A percentile compares a stretch with the other conserved stretches of the same genome.
Evolutionary conservation across 441 rosid genomes (phyloP).

Genomic region (Adansonia grandidieri): DNA sequence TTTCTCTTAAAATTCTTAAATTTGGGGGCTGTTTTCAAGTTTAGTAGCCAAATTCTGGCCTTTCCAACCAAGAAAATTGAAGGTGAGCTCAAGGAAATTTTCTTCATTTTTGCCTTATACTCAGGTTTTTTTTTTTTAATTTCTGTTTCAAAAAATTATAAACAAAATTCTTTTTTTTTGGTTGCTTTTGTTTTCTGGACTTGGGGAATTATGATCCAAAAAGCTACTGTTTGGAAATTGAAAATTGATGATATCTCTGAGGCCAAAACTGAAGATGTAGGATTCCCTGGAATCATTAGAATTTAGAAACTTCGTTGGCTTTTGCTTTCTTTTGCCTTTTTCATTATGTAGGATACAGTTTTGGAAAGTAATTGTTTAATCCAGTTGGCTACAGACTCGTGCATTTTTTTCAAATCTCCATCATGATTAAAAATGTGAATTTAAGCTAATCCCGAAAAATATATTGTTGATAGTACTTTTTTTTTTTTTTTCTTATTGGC

Average conservation of each 20-base stretch:
- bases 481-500: not conserved
- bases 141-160: not conserved
- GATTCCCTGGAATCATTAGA: constrained; percentile 2
- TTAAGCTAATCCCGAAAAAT: not conserved
- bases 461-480: not conserved
- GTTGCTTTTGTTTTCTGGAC: not conserved
- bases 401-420: not conserved
- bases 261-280: not conserved
- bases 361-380: constrained; percentile 10
- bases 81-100: constrained; percentile 21
- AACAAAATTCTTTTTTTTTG: not conserved
- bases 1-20: not conserved
- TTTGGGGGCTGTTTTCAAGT: constrained; percentile 7
- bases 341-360: constrained; percentile 11
- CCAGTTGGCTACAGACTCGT: not conserved
- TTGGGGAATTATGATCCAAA: constrained; percentile 12
- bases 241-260: not conserved
- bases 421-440: constrained; percentile 8
- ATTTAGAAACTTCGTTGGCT: not conserved
- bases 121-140: not conserved
- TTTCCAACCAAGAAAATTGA: constrained; percentile 11
- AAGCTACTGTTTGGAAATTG: constrained; percentile 11
- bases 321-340: constrained; percentile 9
- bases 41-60: constrained; percentile 20
- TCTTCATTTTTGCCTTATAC: not conserved